These are phyloP conservation scores for Cenchrus purpureus DNA, from an alignment of 176 grass and related monocot species.

Conservation along the genomic window DNA sequence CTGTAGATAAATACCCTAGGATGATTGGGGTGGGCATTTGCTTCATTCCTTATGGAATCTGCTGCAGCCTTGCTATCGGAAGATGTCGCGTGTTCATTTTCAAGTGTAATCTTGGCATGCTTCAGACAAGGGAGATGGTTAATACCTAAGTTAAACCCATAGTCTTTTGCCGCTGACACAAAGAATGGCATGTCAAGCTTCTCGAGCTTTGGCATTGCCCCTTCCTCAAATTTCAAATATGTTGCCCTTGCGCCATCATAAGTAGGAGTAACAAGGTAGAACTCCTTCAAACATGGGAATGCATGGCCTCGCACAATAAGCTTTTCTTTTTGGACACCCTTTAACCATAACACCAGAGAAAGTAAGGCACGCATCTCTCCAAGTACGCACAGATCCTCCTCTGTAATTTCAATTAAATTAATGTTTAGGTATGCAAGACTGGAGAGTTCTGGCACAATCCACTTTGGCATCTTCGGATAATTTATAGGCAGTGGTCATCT, in stretches of 20 bases:
- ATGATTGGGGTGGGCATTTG: background rate
- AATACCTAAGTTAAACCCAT: conserved; percentile 21
- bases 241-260: background rate
- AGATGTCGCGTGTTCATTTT: accelerated
- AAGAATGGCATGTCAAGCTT: background rate
- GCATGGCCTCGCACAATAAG: background rate
- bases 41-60: conserved; percentile 2
- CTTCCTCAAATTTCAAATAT: background rate
- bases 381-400: background rate
- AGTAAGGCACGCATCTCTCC: background rate
- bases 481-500: background rate
- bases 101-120: background rate
- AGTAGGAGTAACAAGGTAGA: background rate
- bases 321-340: background rate
- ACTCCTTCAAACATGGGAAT: conserved; percentile 4
- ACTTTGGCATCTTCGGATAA: background rate
- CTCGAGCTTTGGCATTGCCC: background rate
- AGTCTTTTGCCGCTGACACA: background rate
- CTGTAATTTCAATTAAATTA: background rate
- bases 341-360: background rate
- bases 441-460: background rate
- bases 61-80: background rate
- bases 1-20: background rate
- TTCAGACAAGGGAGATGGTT: background rate
- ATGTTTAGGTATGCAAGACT: background rate